Evolutionary conservation across 352 stramenopile species (phyloP).

Genomic region (Pythium rhizo-oryzae): DNA sequence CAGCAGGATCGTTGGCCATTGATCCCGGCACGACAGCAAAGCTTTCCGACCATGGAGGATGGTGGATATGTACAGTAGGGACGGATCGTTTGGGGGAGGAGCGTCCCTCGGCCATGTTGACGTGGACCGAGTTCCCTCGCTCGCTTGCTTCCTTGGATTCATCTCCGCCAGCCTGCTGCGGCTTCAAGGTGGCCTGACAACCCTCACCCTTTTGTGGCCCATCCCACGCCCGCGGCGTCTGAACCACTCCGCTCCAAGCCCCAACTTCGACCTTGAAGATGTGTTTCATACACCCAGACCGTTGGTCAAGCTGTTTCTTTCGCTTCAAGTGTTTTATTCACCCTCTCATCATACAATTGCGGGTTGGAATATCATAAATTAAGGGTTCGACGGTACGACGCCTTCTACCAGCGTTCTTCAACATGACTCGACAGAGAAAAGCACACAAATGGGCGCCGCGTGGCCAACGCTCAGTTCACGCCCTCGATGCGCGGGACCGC

Average conservation of each 20-base stretch:
- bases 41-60: too few species aligned
- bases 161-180: neutral
- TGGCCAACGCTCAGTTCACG: conserved; percentile 54
- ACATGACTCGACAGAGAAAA: conserved; percentile 9
- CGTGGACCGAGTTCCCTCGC: neutral
- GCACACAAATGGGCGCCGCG: neutral
- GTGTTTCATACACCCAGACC: conserved; percentile 21
- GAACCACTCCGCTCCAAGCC: conserved; percentile 11
- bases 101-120: neutral
- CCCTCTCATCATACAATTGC: neutral
- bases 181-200: conserved; percentile 18
- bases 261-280: conserved; percentile 37
- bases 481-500: conserved; percentile 64
- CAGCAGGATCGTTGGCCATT: too few species aligned
- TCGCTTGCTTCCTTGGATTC: neutral
- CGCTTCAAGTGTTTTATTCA: conserved; percentile 20
- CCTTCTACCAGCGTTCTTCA: conserved; percentile 17
- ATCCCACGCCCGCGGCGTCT: conserved; percentile 8
- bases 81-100: too few species aligned
- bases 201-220: neutral
- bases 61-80: too few species aligned
- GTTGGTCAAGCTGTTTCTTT: neutral
- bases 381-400: conserved; percentile 12
- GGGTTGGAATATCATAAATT: conserved; percentile 19
- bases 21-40: too few species aligned